A percentile compares a stretch with the other conserved stretches of the same genome.
Evolutionary conservation across 2,329 filamentous ascomycete species (phyloP).

Genomic region (Hirsutella rhossiliensis): DNA sequence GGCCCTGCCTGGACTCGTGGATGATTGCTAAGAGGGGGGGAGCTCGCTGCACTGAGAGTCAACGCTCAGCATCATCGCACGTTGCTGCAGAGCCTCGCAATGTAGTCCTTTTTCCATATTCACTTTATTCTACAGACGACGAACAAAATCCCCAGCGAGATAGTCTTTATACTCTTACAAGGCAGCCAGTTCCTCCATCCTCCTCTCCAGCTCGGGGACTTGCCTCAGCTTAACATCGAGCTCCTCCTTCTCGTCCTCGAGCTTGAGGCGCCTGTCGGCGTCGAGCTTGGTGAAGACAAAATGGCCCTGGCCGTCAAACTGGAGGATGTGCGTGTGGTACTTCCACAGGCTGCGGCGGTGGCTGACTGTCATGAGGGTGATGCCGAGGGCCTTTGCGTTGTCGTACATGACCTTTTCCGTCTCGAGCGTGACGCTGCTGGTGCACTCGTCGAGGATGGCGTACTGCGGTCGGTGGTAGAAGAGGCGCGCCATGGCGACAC

Average conservation of each 20-base stretch:
- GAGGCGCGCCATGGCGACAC: slow-evolving; percentile 88
- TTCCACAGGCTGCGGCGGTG: slow-evolving; percentile 90
- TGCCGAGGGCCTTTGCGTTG: slow-evolving; percentile 78
- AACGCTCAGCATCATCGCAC: too few species aligned
- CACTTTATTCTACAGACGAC: too few species aligned
- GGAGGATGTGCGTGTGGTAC: slow-evolving; percentile 87
- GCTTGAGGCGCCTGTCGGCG: slow-evolving; percentile 67
- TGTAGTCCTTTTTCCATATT: too few species aligned
- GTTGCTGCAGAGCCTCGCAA: too few species aligned
- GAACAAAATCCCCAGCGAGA: too few species aligned
- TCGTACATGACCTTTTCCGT: slow-evolving; percentile 97
- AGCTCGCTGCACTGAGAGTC: too few species aligned
- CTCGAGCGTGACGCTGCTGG: slow-evolving; percentile 85
- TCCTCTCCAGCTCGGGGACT: slow-evolving; percentile 77
- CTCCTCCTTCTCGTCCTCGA: slow-evolving; percentile 96
- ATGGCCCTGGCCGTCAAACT: slow-evolving; percentile 90
- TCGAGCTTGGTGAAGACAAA: slow-evolving; percentile 86
- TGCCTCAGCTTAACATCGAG: slow-evolving; percentile 74
- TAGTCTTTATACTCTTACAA: slow-evolving; percentile 5
- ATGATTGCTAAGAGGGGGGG: too few species aligned
- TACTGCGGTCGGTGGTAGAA: slow-evolving; percentile 92
- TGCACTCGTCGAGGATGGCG: slow-evolving; percentile 95
- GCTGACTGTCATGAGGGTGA: slow-evolving; percentile 94
- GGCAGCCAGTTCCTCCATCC: slow-evolving; percentile 64
- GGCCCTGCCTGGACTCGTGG: too few species aligned